Evolutionary conservation across 1,139 yeast species (phyloP), one percentile per base, ranked within the genome.

Genomic region (Suhomyces bolitotheri): DNA sequence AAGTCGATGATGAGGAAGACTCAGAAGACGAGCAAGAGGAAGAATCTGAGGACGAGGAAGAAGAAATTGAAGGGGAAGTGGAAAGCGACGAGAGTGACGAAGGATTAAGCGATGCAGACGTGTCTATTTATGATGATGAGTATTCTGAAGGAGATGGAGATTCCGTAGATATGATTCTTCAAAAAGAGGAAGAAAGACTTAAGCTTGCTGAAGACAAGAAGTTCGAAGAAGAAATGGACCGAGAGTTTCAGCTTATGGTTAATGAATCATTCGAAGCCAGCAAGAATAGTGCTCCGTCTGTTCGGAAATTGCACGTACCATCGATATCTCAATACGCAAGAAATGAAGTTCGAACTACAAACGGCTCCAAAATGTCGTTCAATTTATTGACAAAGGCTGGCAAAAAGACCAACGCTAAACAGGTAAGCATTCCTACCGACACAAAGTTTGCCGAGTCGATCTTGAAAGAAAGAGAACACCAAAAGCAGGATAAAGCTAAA

Each of bases 361-460:
- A 25, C 13, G 15, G 21, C 12, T 22, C 38, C 16, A 59, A 58
- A 31, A 60, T 72, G 7, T 62, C 75, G 7, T 81, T 82, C 49
- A 73, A 75, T 6, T 65, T 82, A 38, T 58, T 82, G 35, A 70
- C 81, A 2, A 77, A 56, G 41, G 53, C 54, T 21, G 84, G 83
- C 3, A 76, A 73, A 47, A 67, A 64, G 34, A 56, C 70, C 3
- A 59, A 60, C 26, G 56, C 76, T 2, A 71, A 70, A 36, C 69
- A 64, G 19, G 55, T 81, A 17, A 55, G 54, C 5, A 56, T 82
- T 22, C 82, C 84, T 1, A 56, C 66, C 2, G 64, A 74, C 41
- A 69, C 68, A 14, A 66, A 60, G 29, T 68, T 80, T 49, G 80
- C 77, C 0, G 63, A 71, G 24, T 53, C 66, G 27, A 40, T 64